Evolutionary conservation across 2,329 filamentous ascomycete genomes (phyloP), one percentile per base, ranked within the genome.

Genomic region (Fusarium tuaranense): DNA sequence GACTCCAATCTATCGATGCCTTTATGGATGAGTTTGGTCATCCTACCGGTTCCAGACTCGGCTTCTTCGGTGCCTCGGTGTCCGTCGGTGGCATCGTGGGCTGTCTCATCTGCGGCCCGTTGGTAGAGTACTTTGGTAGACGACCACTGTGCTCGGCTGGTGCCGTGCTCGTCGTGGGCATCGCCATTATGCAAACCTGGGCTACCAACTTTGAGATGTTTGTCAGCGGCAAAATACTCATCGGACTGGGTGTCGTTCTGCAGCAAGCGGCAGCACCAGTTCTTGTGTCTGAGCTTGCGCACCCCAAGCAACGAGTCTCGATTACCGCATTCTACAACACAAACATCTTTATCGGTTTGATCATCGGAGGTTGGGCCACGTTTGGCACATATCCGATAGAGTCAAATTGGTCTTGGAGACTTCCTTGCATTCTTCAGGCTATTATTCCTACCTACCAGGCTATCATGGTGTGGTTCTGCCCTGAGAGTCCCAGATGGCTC

Each of bases 21-120:
- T 85, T 84, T 82, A 78, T 80, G 65, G 62, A 70, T 10, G 83
- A 84, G 71, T 83, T 85, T 38, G 76, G 77, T 20, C 75, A 79
- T 27, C 81, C 81, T 2, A 41, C 63, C 6, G 79, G 78, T 10
- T 69, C 78, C 10, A 64, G 74, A 2, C 73, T 82, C 7, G 81
- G 81, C 34, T 73, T 81, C 12, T 74, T 80, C 34, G 80, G 78
- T 27, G 78, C 81, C 18, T 78, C 76, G 9, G 75, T 79, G 57
- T 77, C 78, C 3, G 78, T 81, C n/a, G 83, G 83, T 10, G 80
- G 78, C 12, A 78, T 84, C 3, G 59, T 82, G 7, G 76, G 71
- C 3, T 70, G 81, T 4, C 74, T 79, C 5, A 70, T 82, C 25
- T 77, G 81, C 14, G 77, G 78, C 1, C 72, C 74, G 7, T 67